A percentile compares a stretch with the other conserved stretches of the same genome.
Conservation (phyloP, 257 asterid species). For the Jacaranda copaia region DNA sequence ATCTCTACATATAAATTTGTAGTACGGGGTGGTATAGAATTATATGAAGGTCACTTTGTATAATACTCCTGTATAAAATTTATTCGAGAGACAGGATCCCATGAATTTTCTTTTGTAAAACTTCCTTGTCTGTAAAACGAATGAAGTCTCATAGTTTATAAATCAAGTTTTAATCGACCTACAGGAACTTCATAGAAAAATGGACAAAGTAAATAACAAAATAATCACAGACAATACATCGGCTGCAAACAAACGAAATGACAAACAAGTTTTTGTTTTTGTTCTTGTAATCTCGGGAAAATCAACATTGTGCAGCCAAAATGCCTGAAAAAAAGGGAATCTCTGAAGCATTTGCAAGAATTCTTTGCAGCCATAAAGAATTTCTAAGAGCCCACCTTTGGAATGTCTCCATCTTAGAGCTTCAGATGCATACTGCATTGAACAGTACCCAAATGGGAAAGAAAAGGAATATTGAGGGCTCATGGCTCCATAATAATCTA, state of each 20-base stretch:
- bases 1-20: conserved; percentile 36
- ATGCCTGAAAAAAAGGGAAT: conserved; percentile 27
- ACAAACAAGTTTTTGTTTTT: conserved; percentile 14
- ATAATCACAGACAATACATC: conserved; percentile 2
- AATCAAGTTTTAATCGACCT: not conserved
- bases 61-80: not conserved
- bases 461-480: too few relatives aligned
- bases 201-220: not conserved
- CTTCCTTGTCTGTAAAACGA: not conserved
- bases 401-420: conserved; percentile 35
- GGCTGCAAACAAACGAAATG: conserved; percentile 27
- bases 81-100: not conserved
- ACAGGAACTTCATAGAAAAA: not conserved
- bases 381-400: conserved; percentile 23
- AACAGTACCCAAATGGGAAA: too few relatives aligned
- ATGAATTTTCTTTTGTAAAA: not conserved
- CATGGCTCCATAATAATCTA: too few relatives aligned
- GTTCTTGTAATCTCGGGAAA: conserved; percentile 29
- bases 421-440: not conserved
- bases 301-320: conserved; percentile 21
- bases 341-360: conserved; percentile 33
- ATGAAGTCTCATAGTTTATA: not conserved
- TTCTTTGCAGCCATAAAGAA: conserved; percentile 37
- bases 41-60: conserved; percentile 28
- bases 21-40: conserved; percentile 47